Evolutionary conservation across 352 stramenopile species (phyloP).

Genomic region (Phytopythium chamaehyphon): DNA sequence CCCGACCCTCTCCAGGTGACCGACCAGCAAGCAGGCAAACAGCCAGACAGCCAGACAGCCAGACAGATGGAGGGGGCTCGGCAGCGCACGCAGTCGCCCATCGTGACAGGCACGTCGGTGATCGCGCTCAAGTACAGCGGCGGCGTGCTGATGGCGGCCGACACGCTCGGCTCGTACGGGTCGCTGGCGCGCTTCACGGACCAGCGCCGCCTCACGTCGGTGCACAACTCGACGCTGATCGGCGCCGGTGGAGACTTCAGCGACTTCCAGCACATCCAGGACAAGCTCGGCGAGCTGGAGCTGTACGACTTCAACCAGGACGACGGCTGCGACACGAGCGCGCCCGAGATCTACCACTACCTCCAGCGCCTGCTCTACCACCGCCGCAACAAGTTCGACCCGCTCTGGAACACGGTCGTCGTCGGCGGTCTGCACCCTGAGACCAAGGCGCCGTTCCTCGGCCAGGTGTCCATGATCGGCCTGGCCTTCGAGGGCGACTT

Average conservation of each 20-base stretch:
- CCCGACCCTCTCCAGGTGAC: no score
- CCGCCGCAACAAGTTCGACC: slow-evolving; percentile 98
- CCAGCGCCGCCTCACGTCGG: slow-evolving; percentile 78
- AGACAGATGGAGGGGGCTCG: slow-evolving; percentile 27
- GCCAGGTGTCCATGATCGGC: slow-evolving; percentile 96
- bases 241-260: slow-evolving; percentile 96
- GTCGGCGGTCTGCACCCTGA: slow-evolving; percentile 92
- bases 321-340: slow-evolving; percentile 93
- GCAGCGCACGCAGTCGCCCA: slow-evolving; percentile 90
- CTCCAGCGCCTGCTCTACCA: slow-evolving; percentile 98
- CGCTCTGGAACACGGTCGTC: slow-evolving; percentile 98
- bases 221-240: slow-evolving; percentile 93
- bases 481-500: slow-evolving; percentile 97
- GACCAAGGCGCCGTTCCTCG: slow-evolving; percentile 92
- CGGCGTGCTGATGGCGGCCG: slow-evolving; percentile 96
- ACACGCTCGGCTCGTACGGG: slow-evolving; percentile 98
- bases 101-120: slow-evolving; percentile 98
- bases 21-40: not conserved
- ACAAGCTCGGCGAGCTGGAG: slow-evolving; percentile 93
- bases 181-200: slow-evolving; percentile 97
- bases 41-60: slow-evolving; percentile 6
- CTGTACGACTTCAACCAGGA: slow-evolving; percentile 95
- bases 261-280: slow-evolving; percentile 96
- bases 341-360: slow-evolving; percentile 96
- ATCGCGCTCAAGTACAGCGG: slow-evolving; percentile 94